Evolutionary conservation across 345 rosid genomes (phyloP).

Genomic region (Salix udensis): DNA sequence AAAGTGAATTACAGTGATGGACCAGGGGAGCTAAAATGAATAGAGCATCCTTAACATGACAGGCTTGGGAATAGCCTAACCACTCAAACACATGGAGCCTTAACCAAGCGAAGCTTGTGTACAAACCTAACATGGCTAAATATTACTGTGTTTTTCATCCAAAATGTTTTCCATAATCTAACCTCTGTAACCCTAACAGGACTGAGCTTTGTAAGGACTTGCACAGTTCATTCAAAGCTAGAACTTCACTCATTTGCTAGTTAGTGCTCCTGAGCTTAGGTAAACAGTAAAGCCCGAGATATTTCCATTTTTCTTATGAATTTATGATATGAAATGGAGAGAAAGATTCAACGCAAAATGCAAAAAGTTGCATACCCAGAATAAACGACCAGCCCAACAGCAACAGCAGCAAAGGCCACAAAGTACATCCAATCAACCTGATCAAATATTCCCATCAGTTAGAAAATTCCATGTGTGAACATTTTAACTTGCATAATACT

Average conservation of each 20-base stretch:
- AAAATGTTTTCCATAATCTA: neutral
- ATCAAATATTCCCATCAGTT: neutral
- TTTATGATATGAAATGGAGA: too few species aligned
- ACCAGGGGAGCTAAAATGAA: neutral
- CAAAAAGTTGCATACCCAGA: slow-evolving; percentile 36
- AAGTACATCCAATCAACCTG: slow-evolving; percentile 80
- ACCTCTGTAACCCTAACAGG: neutral
- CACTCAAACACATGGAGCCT: neutral
- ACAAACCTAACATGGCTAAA: neutral
- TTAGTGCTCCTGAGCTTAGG: neutral
- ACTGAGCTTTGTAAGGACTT: neutral
- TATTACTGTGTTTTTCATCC: neutral
- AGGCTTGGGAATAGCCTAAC: neutral
- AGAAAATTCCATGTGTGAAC: neutral
- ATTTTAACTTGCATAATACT: neutral
- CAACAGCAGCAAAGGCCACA: slow-evolving; percentile 72
- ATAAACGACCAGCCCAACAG: slow-evolving; percentile 64
- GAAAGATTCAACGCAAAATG: neutral
- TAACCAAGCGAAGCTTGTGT: neutral
- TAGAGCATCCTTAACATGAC: neutral
- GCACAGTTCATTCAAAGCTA: neutral
- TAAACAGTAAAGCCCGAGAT: neutral
- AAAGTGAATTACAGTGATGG: neutral
- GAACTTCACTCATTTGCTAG: neutral
- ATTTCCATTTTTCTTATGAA: neutral